These are phyloP conservation scores for Aspergillus tubingensis DNA, from an alignment of 2,329 filamentous ascomycete species.

Conservation along the genomic window DNA sequence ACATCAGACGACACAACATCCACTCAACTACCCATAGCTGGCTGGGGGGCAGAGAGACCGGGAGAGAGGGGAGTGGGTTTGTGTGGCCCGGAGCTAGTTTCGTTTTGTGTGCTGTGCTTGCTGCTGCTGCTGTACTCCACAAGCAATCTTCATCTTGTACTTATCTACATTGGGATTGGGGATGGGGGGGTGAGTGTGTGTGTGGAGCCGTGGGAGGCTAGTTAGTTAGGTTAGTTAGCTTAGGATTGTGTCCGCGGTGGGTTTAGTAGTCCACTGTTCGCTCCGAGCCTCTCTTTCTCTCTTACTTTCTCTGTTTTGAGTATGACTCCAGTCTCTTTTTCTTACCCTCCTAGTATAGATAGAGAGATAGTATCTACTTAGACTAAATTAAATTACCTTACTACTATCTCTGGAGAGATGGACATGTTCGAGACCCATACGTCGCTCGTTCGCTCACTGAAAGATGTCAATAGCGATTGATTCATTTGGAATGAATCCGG, in stretches of 20 bases:
- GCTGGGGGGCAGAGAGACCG: no score
- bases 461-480: not conserved
- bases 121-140: slow-evolving; percentile 1
- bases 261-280: slow-evolving; percentile 6
- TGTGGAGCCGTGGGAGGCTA: slow-evolving; percentile 17
- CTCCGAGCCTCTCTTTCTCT: slow-evolving; percentile 4
- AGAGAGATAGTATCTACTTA: no score
- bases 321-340: no score
- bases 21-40: no score
- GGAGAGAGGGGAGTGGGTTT: no score
- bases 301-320: no score
- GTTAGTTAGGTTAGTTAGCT: not conserved
- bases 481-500: not conserved
- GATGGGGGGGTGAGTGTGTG: not conserved
- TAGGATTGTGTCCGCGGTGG: not conserved
- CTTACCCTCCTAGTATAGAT: no score
- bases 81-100: no score
- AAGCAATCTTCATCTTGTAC: slow-evolving; percentile 12
- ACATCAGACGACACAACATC: slow-evolving; percentile 19
- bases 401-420: slow-evolving; percentile 11
- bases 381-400: slow-evolving; percentile 18
- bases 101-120: not conserved
- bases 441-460: not conserved
- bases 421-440: slow-evolving; percentile 15
- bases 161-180: not conserved